Evolutionary conservation across 257 asterid species (phyloP).

Genomic region (Solanum chilense): DNA sequence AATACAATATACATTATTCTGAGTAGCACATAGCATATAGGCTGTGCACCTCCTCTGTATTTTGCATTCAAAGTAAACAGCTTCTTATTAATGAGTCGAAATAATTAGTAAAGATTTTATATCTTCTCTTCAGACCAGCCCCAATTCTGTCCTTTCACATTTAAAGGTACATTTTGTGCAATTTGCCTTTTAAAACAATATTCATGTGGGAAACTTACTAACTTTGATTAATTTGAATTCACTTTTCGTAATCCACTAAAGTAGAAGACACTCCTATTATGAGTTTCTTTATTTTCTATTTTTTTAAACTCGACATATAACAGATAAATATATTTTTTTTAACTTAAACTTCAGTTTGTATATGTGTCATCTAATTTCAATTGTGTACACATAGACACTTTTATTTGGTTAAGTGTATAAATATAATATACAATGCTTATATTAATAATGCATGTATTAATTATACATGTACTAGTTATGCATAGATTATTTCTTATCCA

Average conservation of each 20-base stretch:
- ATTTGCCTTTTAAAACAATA: neutral
- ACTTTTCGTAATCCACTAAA: neutral
- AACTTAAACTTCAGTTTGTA: too few species aligned
- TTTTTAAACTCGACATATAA: neutral
- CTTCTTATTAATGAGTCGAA: conserved; percentile 5
- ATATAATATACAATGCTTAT: too few species aligned
- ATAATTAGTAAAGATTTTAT: neutral
- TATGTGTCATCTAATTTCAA: neutral
- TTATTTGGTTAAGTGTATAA: too few species aligned
- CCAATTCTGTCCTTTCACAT: conserved; percentile 17
- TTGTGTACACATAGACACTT: too few species aligned
- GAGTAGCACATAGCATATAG: conserved; percentile 4
- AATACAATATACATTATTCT: neutral
- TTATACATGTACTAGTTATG: too few species aligned
- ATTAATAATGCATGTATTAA: too few species aligned
- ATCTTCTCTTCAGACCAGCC: neutral
- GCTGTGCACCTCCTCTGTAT: conserved; percentile 1
- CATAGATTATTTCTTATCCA: too few species aligned
- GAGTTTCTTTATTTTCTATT: neutral
- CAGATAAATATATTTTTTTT: too few species aligned
- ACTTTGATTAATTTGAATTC: neutral
- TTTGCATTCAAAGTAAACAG: conserved; percentile 8
- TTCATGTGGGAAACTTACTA: neutral
- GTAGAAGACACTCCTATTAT: neutral
- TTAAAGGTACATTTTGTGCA: neutral